A percentile compares a stretch with the other conserved stretches of the same genome.
These are phyloP conservation scores for Diatrype stigma DNA, from an alignment of 2,329 filamentous ascomycete genomes.

Conservation along the genomic window DNA sequence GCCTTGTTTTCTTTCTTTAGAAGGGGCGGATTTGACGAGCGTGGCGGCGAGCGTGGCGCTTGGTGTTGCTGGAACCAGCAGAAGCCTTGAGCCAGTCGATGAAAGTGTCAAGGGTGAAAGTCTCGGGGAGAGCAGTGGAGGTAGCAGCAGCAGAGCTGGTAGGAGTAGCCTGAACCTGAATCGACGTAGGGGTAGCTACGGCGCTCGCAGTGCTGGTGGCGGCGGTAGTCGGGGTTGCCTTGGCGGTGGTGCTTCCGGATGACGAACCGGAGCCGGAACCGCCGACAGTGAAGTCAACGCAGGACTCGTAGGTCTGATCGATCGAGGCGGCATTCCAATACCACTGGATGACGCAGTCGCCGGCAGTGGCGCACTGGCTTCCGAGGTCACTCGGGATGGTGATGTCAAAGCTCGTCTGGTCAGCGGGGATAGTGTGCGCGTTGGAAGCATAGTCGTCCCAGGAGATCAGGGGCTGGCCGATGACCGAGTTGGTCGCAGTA, in stretches of 20 bases:
- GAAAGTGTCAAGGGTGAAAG: neutral
- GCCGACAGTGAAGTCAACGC: constrained; percentile 12
- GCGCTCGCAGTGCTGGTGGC: neutral
- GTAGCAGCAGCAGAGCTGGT: neutral
- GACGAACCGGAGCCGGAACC: neutral
- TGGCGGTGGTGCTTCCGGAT: neutral
- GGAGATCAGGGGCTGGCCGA: constrained; percentile 41
- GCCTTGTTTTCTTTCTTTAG: no score
- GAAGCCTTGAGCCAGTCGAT: neutral
- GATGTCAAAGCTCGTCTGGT: constrained; percentile 47
- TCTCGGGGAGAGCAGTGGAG: neutral
- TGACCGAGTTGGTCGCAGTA: constrained; percentile 42
- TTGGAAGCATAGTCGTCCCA: constrained; percentile 49
- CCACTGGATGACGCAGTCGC: constrained; percentile 51
- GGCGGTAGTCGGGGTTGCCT: neutral
- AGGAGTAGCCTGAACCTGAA: neutral
- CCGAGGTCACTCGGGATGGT: constrained; percentile 47
- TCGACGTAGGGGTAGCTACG: no score
- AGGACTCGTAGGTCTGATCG: constrained; percentile 17
- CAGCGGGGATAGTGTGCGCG: constrained; percentile 33
- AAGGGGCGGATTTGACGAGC: no score
- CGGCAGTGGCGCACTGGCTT: constrained; percentile 38
- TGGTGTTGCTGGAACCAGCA: neutral
- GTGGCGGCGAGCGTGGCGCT: neutral
- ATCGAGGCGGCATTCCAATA: constrained; percentile 43